Evolutionary conservation across 2,329 filamentous ascomycete genomes (phyloP), one percentile per base, ranked within the genome.

Genomic region (Xylaria sp.): DNA sequence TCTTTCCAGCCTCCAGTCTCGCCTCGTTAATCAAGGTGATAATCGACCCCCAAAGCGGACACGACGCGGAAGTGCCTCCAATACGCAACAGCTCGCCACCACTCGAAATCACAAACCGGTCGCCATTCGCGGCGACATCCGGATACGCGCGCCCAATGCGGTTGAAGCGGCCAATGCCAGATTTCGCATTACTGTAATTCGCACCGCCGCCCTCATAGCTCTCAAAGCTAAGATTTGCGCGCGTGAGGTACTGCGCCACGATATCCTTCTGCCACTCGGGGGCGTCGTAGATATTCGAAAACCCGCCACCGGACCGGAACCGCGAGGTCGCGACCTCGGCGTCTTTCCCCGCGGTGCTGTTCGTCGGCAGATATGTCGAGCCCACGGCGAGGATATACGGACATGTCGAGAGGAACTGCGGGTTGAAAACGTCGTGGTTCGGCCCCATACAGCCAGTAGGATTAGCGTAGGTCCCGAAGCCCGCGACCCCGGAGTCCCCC

Each of bases 361-460:
- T 68, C 3, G 46, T 52, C 38, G 65, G 65, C 23, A 74, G 64
- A 40, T 70, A 61, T 2, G 72, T 73, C n/a, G 70, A 70, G 3
- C 83, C 82, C 1, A 84, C 80, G 2, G 78, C 72, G 0, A 82
- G 81, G 14, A 84, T 77, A 70, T 82, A 87, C 0, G 84, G 83
- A 58, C 83, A 86, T 23, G 75, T 77, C 0, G 78, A 68, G 2
- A 70, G 64, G 81, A 84, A 84, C 25, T 78, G 75, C 0, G 83
- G 82, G 38, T 78, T 78, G 72, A 84, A 86, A 21, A 81, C 28
- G 28, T 31, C 28, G 28, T 31, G 28, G 28, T 75, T 71, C 6
- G 76, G 75, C 1, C 78, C 79, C 2, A 78, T 67, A 35, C 77
- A 78, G 4, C 78, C 78, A 6, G 75, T 74, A 3, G 75, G 67